Conservation (phyloP, 1,139 yeast genomes). For the Taiozyma sp. region DNA sequence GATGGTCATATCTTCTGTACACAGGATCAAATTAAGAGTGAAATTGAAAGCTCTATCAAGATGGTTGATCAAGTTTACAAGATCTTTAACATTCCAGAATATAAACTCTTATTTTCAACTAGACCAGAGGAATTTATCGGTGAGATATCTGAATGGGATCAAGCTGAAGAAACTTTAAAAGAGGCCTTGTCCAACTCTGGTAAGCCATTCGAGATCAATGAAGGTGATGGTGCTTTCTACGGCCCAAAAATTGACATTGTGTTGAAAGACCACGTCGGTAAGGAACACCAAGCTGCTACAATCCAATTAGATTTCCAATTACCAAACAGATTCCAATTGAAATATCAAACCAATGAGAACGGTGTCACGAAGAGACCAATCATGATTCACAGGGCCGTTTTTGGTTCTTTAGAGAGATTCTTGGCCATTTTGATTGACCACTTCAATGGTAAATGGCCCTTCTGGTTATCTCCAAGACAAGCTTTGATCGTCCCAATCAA, state of each 20-base stretch:
- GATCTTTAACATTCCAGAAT: slow-evolving; percentile 63
- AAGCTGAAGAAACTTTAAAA: slow-evolving; percentile 71
- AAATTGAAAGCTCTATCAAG: slow-evolving; percentile 68
- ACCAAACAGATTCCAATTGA: slow-evolving; percentile 76
- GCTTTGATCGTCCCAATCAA: slow-evolving; percentile 81
- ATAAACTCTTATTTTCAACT: slow-evolving; percentile 76
- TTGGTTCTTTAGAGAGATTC: slow-evolving; percentile 91
- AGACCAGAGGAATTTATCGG: slow-evolving; percentile 87
- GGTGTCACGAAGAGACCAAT: slow-evolving; percentile 63
- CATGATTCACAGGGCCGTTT: slow-evolving; percentile 91
- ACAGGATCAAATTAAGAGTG: slow-evolving; percentile 71
- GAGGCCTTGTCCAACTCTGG: slow-evolving; percentile 58
- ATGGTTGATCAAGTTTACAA: slow-evolving; percentile 74
- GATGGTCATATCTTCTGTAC: slow-evolving; percentile 97
- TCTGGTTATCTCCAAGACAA: slow-evolving; percentile 96
- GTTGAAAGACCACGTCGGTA: slow-evolving; percentile 75
- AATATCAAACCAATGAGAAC: slow-evolving; percentile 49
- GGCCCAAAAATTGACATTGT: slow-evolving; percentile 94
- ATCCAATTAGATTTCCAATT: slow-evolving; percentile 93
- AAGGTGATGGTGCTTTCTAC: slow-evolving; percentile 97
- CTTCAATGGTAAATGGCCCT: slow-evolving; percentile 95
- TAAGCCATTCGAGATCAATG: slow-evolving; percentile 65
- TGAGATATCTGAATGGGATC: slow-evolving; percentile 73
- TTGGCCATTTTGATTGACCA: slow-evolving; percentile 89
- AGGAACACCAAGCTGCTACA: slow-evolving; percentile 93